Percentiles rank a stretch among this genome's conserved stretches.
These are phyloP conservation scores for Panaeolus cyanescens DNA, from an alignment of 768 basidiomycete species.

Conservation along the genomic window DNA sequence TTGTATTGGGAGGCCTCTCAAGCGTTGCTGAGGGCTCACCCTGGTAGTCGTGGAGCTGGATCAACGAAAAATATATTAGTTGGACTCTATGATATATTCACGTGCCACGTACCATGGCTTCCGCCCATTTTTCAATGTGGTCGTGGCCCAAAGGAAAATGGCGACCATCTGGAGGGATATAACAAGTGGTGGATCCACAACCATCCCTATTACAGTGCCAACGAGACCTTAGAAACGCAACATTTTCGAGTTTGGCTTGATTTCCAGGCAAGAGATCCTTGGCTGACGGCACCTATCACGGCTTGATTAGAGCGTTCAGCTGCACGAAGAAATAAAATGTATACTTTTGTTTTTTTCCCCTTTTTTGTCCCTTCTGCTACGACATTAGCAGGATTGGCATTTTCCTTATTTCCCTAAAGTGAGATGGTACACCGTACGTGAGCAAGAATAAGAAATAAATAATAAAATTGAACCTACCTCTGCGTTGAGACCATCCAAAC, in stretches of 20 bases:
- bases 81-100: not conserved
- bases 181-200: slow-evolving; percentile 13
- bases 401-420: slow-evolving; percentile 4
- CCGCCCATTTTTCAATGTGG: slow-evolving; percentile 13
- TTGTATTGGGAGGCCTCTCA: slow-evolving; percentile 12
- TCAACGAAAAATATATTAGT: not conserved
- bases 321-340: not conserved
- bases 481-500: not conserved
- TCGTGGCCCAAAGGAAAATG: slow-evolving; percentile 16
- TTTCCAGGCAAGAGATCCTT: slow-evolving; percentile 10
- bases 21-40: slow-evolving; percentile 6
- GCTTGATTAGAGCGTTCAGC: not conserved
- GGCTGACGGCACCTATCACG: not conserved
- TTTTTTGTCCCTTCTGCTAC: not conserved
- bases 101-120: slow-evolving; percentile 12
- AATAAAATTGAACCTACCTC: not conserved
- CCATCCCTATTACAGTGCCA: slow-evolving; percentile 13
- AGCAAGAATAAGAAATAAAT: not conserved
- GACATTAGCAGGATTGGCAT: not conserved
- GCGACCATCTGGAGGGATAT: slow-evolving; percentile 6
- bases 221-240: slow-evolving; percentile 3
- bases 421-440: not conserved
- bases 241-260: slow-evolving; percentile 5
- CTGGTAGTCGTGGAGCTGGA: slow-evolving; percentile 3
- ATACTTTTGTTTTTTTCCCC: slow-evolving; percentile 3